Conservation (phyloP, 176 grass and related monocot genomes). For the Eremochloa ophiuroides region DNA sequence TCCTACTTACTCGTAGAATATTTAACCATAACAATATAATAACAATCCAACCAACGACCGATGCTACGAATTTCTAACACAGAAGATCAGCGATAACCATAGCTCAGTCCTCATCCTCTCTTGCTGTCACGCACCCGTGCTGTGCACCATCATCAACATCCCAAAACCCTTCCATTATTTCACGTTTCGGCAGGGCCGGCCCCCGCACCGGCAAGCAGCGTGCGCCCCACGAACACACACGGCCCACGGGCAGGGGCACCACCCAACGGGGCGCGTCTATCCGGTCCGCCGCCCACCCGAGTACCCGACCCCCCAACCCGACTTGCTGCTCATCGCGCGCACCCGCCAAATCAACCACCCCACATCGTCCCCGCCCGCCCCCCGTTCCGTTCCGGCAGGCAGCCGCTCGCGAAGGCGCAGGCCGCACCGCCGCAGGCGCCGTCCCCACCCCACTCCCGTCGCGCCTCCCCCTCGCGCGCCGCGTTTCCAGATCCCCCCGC, state of each 20-base stretch:
- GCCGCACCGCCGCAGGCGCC: conserved; percentile 23
- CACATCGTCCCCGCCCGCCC: neutral
- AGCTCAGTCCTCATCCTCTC: too few relatives aligned
- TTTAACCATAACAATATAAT: neutral
- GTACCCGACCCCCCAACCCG: neutral
- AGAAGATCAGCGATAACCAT: too few relatives aligned
- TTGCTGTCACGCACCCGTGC: too few relatives aligned
- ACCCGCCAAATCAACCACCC: conserved; percentile 40
- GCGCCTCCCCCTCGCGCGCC: neutral
- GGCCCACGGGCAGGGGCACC: too few relatives aligned
- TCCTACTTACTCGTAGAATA: neutral
- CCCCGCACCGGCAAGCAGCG: too few relatives aligned
- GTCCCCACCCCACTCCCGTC: neutral
- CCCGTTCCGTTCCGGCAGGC: conserved; percentile 21
- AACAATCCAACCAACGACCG: neutral
- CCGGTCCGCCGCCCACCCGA: neutral
- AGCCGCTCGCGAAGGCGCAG: neutral
- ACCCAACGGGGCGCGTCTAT: neutral
- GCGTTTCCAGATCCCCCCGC: neutral
- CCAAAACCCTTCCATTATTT: too few relatives aligned
- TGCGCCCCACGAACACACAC: too few relatives aligned
- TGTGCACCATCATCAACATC: too few relatives aligned
- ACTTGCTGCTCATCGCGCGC: neutral
- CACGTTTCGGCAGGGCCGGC: too few relatives aligned
- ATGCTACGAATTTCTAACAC: neutral